Evolutionary conservation across 495 filamentous ascomycete genomes (phyloP), one percentile per base, ranked within the genome.

Genomic region (Beverwykella pulmonaria): DNA sequence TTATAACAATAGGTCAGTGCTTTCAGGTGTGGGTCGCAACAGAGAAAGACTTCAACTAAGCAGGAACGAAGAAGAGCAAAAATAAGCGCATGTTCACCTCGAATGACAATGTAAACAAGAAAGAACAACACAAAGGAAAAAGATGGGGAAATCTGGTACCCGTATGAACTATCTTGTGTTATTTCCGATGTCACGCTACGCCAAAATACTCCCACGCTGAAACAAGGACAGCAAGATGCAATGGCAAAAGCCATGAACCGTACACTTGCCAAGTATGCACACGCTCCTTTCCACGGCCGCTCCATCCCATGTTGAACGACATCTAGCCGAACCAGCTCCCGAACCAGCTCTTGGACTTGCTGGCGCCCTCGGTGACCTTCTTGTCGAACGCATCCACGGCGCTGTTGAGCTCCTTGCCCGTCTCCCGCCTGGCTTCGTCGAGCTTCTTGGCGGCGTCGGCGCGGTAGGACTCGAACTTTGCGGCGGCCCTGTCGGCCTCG

Each of bases 371-470:
- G 23, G 48, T 50, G 4, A 75, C 73, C 17, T 36, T 65, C 62
- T 75, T 72, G 56, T 76, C 73, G 59, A 75, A 75, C 63, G 69
- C 68, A 30, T 75, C 71, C 15, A 71, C 69, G 20, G 73, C 73
- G 7, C 9, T 27, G 39, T 62, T 57, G 20, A 74, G 23, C 44
- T 72, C 44, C 56, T 67, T 63, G 52, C 63, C 71, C 10, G 65
- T 59, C 50, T 67, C 65, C 47, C 56, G 63, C 49, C 69, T 59
- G 19, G 74, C 65, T 20, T 82, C 75, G 67, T 92, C 87, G 39
- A 96, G 80, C 75, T 90, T 91, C 72, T 87, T 86, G 73, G 87
- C 74, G 25, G 90, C 81, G 47, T 85, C 81, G 41, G 81, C 78
- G 52, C 81, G 79, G 65, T 85, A 80, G 20, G 80, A 74, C 71